A percentile compares a stretch with the other conserved stretches of the same genome.
Conservation (phyloP, 2,329 filamentous ascomycete species). For the Peltaster fructicola region DNA sequence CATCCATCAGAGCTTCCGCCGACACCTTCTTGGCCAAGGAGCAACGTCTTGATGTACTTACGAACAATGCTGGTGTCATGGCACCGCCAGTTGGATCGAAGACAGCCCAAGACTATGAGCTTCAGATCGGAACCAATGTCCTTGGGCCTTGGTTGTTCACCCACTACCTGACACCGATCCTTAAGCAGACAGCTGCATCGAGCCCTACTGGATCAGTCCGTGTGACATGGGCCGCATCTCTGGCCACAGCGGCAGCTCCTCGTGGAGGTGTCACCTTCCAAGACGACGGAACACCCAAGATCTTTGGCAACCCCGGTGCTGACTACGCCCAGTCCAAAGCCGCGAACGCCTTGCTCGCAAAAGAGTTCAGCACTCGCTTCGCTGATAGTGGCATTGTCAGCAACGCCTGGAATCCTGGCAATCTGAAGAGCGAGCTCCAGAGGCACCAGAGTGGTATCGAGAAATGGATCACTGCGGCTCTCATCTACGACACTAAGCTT, state of each 20-base stretch:
- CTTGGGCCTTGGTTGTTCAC: conserved; percentile 19
- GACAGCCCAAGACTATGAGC: conserved; percentile 16
- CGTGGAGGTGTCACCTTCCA: conserved; percentile 9
- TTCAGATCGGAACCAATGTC: conserved; percentile 19
- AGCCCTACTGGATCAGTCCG: conserved; percentile 11
- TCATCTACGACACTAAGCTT: conserved; percentile 11
- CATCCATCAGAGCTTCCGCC: conserved; percentile 18
- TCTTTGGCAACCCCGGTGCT: conserved; percentile 6
- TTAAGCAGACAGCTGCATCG: conserved; percentile 11
- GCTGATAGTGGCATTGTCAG: conserved; percentile 10
- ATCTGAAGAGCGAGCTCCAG: conserved; percentile 14
- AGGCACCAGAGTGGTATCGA: conserved; percentile 9
- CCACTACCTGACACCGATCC: conserved; percentile 15
- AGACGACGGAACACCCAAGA: conserved; percentile 5
- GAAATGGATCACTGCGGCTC: conserved; percentile 3
- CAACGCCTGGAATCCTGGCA: conserved; percentile 17
- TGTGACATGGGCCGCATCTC: conserved; percentile 16
- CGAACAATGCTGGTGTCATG: conserved; percentile 23
- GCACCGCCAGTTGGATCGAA: conserved; percentile 19
- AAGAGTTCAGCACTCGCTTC: conserved; percentile 8
- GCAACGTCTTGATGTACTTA: conserved; percentile 23
- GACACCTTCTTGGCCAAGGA: conserved; percentile 20
- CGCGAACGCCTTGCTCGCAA: conserved; percentile 12
- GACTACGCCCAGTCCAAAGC: conserved; percentile 15
- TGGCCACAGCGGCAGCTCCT: conserved; percentile 9